These are phyloP conservation scores for Aspergillus floridensis DNA, from an alignment of 2,329 filamentous ascomycete genomes.

Conservation along the genomic window DNA sequence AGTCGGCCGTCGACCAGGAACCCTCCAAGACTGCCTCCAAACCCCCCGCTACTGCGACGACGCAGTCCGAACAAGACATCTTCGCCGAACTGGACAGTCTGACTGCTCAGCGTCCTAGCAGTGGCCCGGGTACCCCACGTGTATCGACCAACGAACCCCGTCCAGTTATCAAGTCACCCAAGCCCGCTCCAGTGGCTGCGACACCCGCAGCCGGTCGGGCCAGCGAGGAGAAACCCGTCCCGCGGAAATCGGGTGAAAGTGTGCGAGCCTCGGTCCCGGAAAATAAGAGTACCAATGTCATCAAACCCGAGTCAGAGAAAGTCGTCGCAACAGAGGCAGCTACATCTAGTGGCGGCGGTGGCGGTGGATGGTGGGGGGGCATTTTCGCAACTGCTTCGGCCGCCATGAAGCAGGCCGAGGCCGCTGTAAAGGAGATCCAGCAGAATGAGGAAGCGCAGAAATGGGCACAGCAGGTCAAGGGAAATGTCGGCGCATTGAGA, in stretches of 20 bases:
- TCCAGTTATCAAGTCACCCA: conserved; percentile 56
- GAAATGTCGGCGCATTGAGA: conserved; percentile 76
- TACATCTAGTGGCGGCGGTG: conserved; percentile 55
- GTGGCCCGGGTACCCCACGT: conserved; percentile 80
- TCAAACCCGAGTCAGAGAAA: conserved; percentile 41
- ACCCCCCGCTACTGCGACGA: conserved; percentile 15
- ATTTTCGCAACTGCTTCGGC: conserved; percentile 73
- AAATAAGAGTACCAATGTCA: conserved; percentile 62
- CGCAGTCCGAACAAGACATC: conserved; percentile 65
- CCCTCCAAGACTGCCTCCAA: conserved; percentile 28
- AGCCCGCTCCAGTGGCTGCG: conserved; percentile 46
- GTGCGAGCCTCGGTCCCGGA: conserved; percentile 67
- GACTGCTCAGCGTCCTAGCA: conserved; percentile 64
- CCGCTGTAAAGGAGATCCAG: conserved; percentile 89
- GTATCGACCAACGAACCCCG: conserved; percentile 47
- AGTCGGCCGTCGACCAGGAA: conserved; percentile 28
- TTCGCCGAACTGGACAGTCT: conserved; percentile 85
- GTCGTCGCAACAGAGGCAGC: conserved; percentile 46
- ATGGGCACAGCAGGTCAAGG: conserved; percentile 91
- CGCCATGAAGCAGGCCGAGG: conserved; percentile 83
- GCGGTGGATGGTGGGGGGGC: conserved; percentile 87
- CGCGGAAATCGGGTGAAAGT: conserved; percentile 76
- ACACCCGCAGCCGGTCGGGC: conserved; percentile 48
- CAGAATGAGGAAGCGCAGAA: conserved; percentile 94
- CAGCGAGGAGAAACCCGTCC: conserved; percentile 62